Evolutionary conservation across 2,329 filamentous ascomycete genomes (phyloP).

Genomic region (Aureobasidium musti): DNA sequence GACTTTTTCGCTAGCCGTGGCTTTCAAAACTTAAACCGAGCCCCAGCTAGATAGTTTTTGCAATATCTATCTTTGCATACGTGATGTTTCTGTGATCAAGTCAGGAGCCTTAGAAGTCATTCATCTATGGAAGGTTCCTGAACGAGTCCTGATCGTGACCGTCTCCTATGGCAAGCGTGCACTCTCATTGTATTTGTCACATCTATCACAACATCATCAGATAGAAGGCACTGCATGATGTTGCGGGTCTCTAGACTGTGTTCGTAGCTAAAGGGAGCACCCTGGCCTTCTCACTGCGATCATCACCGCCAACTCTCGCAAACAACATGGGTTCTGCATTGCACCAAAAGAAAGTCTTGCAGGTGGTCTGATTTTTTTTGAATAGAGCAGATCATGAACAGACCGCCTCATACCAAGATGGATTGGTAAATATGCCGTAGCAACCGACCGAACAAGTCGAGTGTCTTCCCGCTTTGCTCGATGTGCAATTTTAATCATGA

Average conservation of each 20-base stretch:
- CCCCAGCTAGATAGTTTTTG: constrained; percentile 89
- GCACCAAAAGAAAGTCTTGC: neutral
- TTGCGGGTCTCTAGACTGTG: neutral
- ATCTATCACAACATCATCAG: neutral
- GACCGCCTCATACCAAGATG: neutral
- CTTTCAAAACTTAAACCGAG: constrained; percentile 67
- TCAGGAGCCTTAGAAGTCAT: neutral
- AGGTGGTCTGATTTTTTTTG: neutral
- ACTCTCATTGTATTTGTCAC: too few species aligned
- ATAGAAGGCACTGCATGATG: neutral
- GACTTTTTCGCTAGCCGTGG: constrained; percentile 96
- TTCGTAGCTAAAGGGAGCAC: neutral
- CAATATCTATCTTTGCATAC: neutral
- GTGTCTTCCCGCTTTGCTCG: neutral
- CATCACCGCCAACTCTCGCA: neutral
- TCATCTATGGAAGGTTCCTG: too few species aligned
- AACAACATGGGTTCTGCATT: neutral
- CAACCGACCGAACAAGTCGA: neutral
- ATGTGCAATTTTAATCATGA: neutral
- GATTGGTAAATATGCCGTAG: neutral
- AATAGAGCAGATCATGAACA: neutral
- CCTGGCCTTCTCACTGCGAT: neutral
- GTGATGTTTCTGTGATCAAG: neutral
- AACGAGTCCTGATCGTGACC: neutral
- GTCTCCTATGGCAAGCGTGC: neutral